A percentile compares a stretch with the other conserved stretches of the same genome.
These are phyloP conservation scores for Pleurotus cornucopiae DNA, from an alignment of 768 basidiomycete genomes.

Conservation along the genomic window DNA sequence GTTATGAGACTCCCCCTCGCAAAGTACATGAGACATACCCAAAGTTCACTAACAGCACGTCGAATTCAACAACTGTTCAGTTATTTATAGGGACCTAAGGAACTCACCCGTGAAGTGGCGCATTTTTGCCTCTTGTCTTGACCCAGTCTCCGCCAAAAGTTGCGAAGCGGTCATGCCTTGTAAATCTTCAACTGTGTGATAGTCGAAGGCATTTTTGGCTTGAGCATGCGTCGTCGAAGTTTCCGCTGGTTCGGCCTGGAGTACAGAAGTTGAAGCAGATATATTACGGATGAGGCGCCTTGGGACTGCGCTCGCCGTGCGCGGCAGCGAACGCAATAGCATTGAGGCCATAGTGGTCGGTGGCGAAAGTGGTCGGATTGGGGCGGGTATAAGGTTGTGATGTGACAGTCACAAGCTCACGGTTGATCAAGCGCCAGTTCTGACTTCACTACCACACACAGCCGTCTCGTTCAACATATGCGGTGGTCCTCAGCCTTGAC, in stretches of 20 bases:
- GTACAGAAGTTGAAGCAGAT: constrained; percentile 27
- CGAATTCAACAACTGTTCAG: too few relatives aligned
- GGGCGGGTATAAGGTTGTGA: constrained; percentile 28
- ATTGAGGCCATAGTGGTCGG: constrained; percentile 56
- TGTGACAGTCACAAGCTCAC: constrained; percentile 3
- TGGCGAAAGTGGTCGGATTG: constrained; percentile 29
- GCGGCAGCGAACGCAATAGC: constrained; percentile 61
- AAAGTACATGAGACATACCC: constrained; percentile 53
- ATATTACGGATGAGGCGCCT: constrained; percentile 29
- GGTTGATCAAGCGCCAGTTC: too few relatives aligned
- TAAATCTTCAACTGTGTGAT: constrained; percentile 79
- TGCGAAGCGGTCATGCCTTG: constrained; percentile 77
- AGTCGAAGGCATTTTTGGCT: constrained; percentile 52
- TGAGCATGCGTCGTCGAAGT: constrained; percentile 21
- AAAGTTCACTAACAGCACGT: constrained; percentile 72
- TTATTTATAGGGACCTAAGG: background rate
- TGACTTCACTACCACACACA: too few relatives aligned
- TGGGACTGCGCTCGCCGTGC: constrained; percentile 30
- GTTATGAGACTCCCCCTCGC: background rate
- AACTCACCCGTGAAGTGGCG: constrained; percentile 88
- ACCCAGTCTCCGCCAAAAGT: constrained; percentile 72
- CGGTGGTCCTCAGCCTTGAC: constrained; percentile 10
- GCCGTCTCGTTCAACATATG: constrained; percentile 4
- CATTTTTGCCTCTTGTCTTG: constrained; percentile 73
- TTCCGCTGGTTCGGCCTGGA: constrained; percentile 23